Evolutionary conservation across 371 early-diverging fungal genomes (phyloP).

Genomic region (Mortierella polycephala): DNA sequence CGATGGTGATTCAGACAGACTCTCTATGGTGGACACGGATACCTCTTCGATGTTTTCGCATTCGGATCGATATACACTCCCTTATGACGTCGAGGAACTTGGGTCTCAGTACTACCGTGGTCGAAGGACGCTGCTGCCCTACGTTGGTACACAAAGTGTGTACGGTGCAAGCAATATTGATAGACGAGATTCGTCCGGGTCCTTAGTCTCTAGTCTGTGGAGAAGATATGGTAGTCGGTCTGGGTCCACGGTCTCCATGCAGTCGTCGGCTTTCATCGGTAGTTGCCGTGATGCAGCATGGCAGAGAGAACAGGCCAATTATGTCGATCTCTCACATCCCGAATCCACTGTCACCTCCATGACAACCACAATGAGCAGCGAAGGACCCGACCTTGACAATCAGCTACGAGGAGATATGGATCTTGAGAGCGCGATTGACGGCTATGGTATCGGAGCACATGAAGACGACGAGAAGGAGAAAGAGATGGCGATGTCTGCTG

Average conservation of each 20-base stretch:
- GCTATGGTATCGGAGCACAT: too few species aligned
- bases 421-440: too few species aligned
- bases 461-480: too few species aligned
- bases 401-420: too few species aligned
- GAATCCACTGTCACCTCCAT: too few species aligned
- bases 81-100: slow-evolving; percentile 12
- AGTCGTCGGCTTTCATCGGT: not conserved
- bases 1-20: too few species aligned
- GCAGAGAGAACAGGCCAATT: too few species aligned
- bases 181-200: not conserved
- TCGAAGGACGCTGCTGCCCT: slow-evolving; percentile 1
- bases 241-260: not conserved
- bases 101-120: slow-evolving; percentile 5
- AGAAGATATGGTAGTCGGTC: slow-evolving; percentile 7
- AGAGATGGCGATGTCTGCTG: too few species aligned
- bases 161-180: not conserved
- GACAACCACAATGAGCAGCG: too few species aligned
- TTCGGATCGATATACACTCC: slow-evolving; percentile 23
- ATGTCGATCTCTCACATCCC: too few species aligned
- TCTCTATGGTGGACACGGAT: not conserved
- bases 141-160: not conserved
- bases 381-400: too few species aligned
- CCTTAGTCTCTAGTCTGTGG: slow-evolving; percentile 5
- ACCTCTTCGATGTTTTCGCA: slow-evolving; percentile 9
- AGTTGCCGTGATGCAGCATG: not conserved